A percentile compares a stretch with the other conserved stretches of the same genome.
Conservation (phyloP, 2,329 filamentous ascomycete genomes). For the Ophiocordyceps polyrhachis-furcata region DNA sequence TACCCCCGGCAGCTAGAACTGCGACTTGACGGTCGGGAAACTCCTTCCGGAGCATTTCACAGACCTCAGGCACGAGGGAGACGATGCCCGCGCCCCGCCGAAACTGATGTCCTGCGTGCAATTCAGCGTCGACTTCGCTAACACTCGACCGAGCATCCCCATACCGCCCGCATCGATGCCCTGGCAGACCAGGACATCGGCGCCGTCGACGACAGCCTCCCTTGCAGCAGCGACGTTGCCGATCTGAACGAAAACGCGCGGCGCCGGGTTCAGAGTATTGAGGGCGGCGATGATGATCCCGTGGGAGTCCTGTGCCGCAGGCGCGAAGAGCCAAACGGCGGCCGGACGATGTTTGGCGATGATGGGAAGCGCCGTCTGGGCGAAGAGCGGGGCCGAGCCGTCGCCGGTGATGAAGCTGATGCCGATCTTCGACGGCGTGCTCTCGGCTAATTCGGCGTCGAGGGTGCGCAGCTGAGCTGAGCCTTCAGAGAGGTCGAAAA, state of each 20-base stretch:
- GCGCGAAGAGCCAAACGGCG: conserved; percentile 51
- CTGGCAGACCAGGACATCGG: conserved; percentile 43
- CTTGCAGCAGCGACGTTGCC: conserved; percentile 38
- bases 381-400: conserved; percentile 19
- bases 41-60: conserved; percentile 22
- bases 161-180: conserved; percentile 37
- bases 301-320: conserved; percentile 21
- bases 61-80: conserved; percentile 37
- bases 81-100: conserved; percentile 33
- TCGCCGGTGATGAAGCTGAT: conserved; percentile 36
- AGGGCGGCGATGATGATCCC: conserved; percentile 16
- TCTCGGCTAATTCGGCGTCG: conserved; percentile 12
- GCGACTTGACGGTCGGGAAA: conserved; percentile 15
- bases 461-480: conserved; percentile 15
- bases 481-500: conserved; percentile 11
- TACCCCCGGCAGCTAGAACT: conserved; percentile 40
- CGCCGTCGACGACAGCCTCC: conserved; percentile 25
- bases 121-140: background rate
- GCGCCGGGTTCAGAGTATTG: conserved; percentile 9
- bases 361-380: conserved; percentile 26
- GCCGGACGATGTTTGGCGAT: conserved; percentile 33
- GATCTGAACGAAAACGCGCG: conserved; percentile 40
- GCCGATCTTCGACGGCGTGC: conserved; percentile 37
- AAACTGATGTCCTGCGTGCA: conserved; percentile 37
- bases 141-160: background rate